phyloP scores from a whole-genome alignment of 2,329 filamentous ascomycete species.

The Stylonectria norvegica region DNA sequence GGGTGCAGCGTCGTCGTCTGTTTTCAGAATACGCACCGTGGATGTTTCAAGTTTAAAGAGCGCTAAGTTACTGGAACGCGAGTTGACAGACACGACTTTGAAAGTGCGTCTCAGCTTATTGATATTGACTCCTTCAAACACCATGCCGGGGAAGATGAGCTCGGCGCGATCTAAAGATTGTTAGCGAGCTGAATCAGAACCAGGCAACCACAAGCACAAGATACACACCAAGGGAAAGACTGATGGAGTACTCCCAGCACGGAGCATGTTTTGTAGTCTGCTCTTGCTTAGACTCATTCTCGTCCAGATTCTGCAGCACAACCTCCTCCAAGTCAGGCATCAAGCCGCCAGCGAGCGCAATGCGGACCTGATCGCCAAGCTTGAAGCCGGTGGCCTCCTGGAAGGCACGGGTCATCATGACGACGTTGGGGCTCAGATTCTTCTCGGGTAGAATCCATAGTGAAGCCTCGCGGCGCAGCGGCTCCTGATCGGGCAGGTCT shows the following conservation, averaged over 20 bases:
- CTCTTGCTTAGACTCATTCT: constrained; percentile 30
- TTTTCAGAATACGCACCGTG: constrained; percentile 35
- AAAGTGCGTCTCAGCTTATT: constrained; percentile 44
- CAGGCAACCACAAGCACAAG: neutral
- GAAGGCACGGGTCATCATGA: constrained; percentile 70
- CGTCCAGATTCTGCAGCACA: constrained; percentile 54
- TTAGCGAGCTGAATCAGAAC: constrained; percentile 4
- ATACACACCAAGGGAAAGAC: constrained; percentile 32
- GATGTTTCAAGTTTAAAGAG: constrained; percentile 40
- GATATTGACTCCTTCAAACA: constrained; percentile 57
- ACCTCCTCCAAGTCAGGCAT: constrained; percentile 57
- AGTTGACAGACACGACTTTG: constrained; percentile 54
- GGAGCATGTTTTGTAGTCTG: constrained; percentile 23
- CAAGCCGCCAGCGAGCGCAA: constrained; percentile 56
- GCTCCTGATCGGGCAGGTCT: constrained; percentile 5
- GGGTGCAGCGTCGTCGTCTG: constrained; percentile 25
- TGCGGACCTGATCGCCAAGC: constrained; percentile 60
- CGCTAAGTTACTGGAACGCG: constrained; percentile 41
- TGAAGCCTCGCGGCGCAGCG: constrained; percentile 42
- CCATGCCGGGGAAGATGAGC: constrained; percentile 65
- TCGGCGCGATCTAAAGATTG: constrained; percentile 55
- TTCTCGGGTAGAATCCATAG: constrained; percentile 52
- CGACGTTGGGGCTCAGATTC: constrained; percentile 63
- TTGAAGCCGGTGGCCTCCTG: constrained; percentile 70
- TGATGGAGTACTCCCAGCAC: constrained; percentile 37